A percentile compares a stretch with the other conserved stretches of the same genome.
phyloP scores from a whole-genome alignment of 2,329 filamentous ascomycete genomes.

The Chaetomiaceae sp. region DNA sequence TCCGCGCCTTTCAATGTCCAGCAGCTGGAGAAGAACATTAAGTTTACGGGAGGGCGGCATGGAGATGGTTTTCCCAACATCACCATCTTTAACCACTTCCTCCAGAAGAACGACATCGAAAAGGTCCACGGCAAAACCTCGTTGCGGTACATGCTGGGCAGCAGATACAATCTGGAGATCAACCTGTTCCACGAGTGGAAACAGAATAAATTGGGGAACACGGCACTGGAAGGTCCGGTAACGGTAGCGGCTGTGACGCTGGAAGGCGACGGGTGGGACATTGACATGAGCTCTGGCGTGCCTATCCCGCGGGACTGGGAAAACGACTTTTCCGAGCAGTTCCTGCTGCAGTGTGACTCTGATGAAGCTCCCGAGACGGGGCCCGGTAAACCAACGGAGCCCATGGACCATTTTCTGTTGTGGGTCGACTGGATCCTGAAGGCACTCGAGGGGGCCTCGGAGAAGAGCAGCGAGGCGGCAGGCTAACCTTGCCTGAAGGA shows the following conservation, averaged over 20 bases:
- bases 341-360: conserved; percentile 1
- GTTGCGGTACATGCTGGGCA: conserved; percentile 31
- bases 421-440: conserved; percentile 19
- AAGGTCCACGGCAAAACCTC: conserved; percentile 32
- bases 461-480: neutral
- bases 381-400: neutral
- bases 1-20: conserved; percentile 23
- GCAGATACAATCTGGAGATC: conserved; percentile 34
- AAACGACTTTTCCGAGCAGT: conserved; percentile 14
- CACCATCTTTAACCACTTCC: conserved; percentile 14
- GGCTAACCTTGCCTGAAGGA: neutral
- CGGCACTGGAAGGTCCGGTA: too few relatives aligned
- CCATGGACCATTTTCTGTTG: conserved; percentile 12
- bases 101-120: conserved; percentile 26
- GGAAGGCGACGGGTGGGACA: conserved; percentile 32
- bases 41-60: conserved; percentile 19
- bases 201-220: neutral
- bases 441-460: conserved; percentile 10
- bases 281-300: conserved; percentile 14
- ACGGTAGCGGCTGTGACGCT: conserved; percentile 26
- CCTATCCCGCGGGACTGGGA: conserved; percentile 18
- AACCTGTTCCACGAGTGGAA: conserved; percentile 34
- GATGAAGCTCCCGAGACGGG: neutral
- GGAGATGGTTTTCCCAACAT: conserved; percentile 30
- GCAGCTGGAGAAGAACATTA: conserved; percentile 26